Conservation (phyloP, 1,284 basidiomycete genomes). For the Ceratobasidium theobromae region DNA sequence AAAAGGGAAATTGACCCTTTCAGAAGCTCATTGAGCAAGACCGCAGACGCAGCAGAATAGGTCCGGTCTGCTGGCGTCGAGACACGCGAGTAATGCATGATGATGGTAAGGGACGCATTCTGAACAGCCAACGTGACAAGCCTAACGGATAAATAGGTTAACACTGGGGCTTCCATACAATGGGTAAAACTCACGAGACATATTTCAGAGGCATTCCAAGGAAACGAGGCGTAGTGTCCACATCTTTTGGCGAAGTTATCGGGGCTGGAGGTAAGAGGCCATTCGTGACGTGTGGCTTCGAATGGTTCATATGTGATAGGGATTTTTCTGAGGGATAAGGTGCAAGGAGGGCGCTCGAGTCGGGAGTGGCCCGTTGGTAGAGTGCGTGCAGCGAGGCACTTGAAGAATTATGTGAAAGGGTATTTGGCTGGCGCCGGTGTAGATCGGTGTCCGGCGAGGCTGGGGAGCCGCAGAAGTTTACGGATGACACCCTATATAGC, state of each 20-base stretch:
- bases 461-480: conserved; percentile 29
- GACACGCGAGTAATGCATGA: conserved; percentile 94
- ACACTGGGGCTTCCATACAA: conserved; percentile 1
- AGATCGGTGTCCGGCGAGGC: conserved; percentile 29
- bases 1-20: conserved; percentile 85
- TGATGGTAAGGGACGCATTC: conserved; percentile 85
- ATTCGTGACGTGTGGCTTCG: background rate
- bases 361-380: conserved; percentile 5
- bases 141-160: conserved; percentile 47
- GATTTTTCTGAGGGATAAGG: conserved; percentile 16
- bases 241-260: conserved; percentile 8
- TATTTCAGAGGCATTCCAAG: conserved; percentile 77
- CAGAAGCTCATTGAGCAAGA: conserved; percentile 89
- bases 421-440: conserved; percentile 24
- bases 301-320: conserved; percentile 5
- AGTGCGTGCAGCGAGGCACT: conserved; percentile 16
- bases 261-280: conserved; percentile 22
- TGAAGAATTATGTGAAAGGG: conserved; percentile 20
- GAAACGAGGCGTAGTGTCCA: conserved; percentile 52
- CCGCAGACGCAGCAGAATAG: conserved; percentile 90
- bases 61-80: conserved; percentile 70
- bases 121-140: conserved; percentile 90
- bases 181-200: conserved; percentile 65
- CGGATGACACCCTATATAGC: conserved; percentile 24
- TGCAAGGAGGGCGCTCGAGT: background rate